These are phyloP conservation scores for Bryum argenteum DNA, from an alignment of 225 moss, liverwort and hornwort genomes.

Conservation along the genomic window DNA sequence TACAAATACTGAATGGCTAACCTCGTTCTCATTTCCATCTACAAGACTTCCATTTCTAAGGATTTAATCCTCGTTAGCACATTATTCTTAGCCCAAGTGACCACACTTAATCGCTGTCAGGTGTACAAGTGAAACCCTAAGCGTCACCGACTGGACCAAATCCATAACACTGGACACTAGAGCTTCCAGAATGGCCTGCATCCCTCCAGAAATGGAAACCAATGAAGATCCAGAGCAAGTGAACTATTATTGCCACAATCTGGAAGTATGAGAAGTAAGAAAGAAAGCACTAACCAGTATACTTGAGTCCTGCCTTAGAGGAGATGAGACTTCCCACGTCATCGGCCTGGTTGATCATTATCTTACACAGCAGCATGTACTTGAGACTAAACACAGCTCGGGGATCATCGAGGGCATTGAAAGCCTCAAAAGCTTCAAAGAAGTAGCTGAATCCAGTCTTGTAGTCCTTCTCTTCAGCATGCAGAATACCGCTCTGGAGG, in stretches of 20 bases:
- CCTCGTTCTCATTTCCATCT: neutral
- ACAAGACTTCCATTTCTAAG: too few relatives aligned
- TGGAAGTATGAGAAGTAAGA: conserved; percentile 16
- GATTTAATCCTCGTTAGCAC: neutral
- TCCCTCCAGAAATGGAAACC: neutral
- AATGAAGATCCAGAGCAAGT: neutral
- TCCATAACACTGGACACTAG: neutral
- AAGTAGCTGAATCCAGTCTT: conserved; percentile 97
- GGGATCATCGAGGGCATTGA: conserved; percentile 87
- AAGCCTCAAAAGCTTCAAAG: conserved; percentile 95
- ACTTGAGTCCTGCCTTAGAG: conserved; percentile 92
- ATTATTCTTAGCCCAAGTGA: neutral
- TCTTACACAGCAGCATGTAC: conserved; percentile 97
- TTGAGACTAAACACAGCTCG: conserved; percentile 91
- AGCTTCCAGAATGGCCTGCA: neutral
- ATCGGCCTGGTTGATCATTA: conserved; percentile 87
- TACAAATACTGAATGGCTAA: neutral
- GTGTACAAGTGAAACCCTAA: conserved; percentile 3
- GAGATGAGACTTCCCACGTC: conserved; percentile 90
- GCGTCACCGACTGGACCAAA: conserved; percentile 3
- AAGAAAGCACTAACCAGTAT: conserved; percentile 59
- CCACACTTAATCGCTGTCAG: neutral
- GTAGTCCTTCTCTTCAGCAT: conserved; percentile 96
- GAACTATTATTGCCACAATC: conserved; percentile 1
- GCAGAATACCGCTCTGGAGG: conserved; percentile 89